A percentile compares a stretch with the other conserved stretches of the same genome.
Conservation (phyloP, 345 rosid species). For the Lenwebbia sp. region DNA sequence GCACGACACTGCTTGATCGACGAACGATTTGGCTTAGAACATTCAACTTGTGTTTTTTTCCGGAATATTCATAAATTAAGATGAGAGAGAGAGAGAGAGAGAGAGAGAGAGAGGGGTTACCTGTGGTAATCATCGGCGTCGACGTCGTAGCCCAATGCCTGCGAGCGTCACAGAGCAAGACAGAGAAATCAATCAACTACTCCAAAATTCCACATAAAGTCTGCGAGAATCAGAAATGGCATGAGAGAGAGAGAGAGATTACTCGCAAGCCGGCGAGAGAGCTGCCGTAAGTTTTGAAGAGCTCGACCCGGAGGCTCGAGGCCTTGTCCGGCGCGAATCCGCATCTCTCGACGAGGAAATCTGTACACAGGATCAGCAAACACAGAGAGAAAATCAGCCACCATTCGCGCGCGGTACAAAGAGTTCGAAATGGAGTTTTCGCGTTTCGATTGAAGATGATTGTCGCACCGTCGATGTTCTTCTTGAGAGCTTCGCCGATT, state of each 20-base stretch:
- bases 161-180: slow-evolving; percentile 1
- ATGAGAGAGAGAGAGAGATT: not conserved
- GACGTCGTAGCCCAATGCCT: slow-evolving; percentile 69
- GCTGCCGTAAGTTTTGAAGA: slow-evolving; percentile 83
- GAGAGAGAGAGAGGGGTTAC: slow-evolving; percentile 7
- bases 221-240: not conserved
- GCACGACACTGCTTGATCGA: slow-evolving; percentile 53
- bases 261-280: slow-evolving; percentile 92
- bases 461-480: slow-evolving; percentile 62
- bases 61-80: not conserved
- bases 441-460: not conserved
- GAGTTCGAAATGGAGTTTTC: not conserved
- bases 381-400: not conserved
- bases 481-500: slow-evolving; percentile 56
- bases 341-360: slow-evolving; percentile 61
- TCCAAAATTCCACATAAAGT: not conserved
- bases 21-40: not conserved
- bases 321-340: slow-evolving; percentile 58
- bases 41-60: not conserved
- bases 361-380: slow-evolving; percentile 12
- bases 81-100: not conserved
- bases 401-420: no score
- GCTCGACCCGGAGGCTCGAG: slow-evolving; percentile 51
- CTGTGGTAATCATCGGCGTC: slow-evolving; percentile 86
- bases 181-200: not conserved